These are phyloP conservation scores for Colletotrichum sojae DNA, from an alignment of 2,329 filamentous ascomycete species.

Conservation along the genomic window DNA sequence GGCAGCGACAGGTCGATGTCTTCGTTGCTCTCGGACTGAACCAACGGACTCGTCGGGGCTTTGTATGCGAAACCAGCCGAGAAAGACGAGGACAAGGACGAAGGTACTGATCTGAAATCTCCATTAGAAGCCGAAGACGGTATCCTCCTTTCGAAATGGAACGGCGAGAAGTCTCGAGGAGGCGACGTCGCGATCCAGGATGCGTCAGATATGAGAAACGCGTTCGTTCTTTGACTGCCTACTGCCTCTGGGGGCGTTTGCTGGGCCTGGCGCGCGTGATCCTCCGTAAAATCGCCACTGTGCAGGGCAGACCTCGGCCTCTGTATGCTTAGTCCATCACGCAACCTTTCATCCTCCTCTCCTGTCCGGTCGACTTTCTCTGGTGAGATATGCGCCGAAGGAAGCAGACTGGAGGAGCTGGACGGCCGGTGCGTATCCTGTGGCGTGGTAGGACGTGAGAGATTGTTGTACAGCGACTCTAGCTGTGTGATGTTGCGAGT, in stretches of 20 bases:
- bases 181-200: constrained; percentile 71
- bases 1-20: constrained; percentile 76
- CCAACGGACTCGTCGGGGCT: constrained; percentile 91
- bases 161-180: constrained; percentile 64
- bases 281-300: constrained; percentile 74
- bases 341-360: constrained; percentile 59
- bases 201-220: constrained; percentile 42
- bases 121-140: constrained; percentile 50
- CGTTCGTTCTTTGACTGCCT: constrained; percentile 12
- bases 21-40: constrained; percentile 88
- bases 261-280: constrained; percentile 23
- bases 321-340: constrained; percentile 77
- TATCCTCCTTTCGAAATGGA: constrained; percentile 57
- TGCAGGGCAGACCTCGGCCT: constrained; percentile 84
- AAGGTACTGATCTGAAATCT: constrained; percentile 62
- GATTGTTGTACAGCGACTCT: constrained; percentile 55
- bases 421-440: constrained; percentile 53
- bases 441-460: constrained; percentile 52
- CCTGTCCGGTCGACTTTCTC: constrained; percentile 52
- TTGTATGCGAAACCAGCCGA: constrained; percentile 87
- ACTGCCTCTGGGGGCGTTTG: constrained; percentile 19
- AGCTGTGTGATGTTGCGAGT: constrained; percentile 45
- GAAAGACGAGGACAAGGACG: constrained; percentile 79
- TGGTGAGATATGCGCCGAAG: constrained; percentile 63
- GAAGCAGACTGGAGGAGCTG: constrained; percentile 58